Base-by-base conservation (phyloP, 108 stramenopile species). In the Cyclotella atomus region DNA sequence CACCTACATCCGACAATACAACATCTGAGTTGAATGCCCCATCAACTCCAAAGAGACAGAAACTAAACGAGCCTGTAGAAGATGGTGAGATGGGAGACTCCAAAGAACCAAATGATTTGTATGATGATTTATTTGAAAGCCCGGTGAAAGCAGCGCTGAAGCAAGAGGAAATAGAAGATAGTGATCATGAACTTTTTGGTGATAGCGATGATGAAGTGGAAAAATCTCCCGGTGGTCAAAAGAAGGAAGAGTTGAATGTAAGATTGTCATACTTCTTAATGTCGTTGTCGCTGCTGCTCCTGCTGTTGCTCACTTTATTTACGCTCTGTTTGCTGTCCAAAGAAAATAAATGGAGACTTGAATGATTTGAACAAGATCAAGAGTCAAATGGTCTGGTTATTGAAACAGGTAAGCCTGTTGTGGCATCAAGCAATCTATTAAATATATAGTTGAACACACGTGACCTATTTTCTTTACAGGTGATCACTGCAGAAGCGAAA, bases 331-430 rank as follows among this genome's bases (percentile, higher is more conserved):
- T 15, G 5, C 27, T 30, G 9, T 28, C n/a, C 34, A 8, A 29
- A 76, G 66, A 73, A 67, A 64, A 62, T 73, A 9, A 52, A 30
- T 17, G 66, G 73, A 25, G 79, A 80, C 25, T 60, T 80, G 54
- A 80, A 32, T 34, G 66, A 73, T 55, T 30, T 80, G 21, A 80
- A 80, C 24, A 64, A 68, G 46, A 73, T 71, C 24, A 80, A 80
- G 56, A 73, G 79, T 28, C 71, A 80, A 46, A 80, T 80, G 79
- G 66, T 80, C 23, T 80, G 79, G 79, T 43, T 80, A 0, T 63
- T 80, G 24, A 80, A 80, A 54, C 71, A 80, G 46, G 79, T 80
- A 33, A 70, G 56, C 29, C 25, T n/a, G 35, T 24, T 43, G 1
- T 28, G 14, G 3, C 2, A 43, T 46, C 14, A 43, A 41, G 12